Base-by-base conservation (phyloP, 1,139 yeast species). In the Sugiyamaella neomexicana region DNA sequence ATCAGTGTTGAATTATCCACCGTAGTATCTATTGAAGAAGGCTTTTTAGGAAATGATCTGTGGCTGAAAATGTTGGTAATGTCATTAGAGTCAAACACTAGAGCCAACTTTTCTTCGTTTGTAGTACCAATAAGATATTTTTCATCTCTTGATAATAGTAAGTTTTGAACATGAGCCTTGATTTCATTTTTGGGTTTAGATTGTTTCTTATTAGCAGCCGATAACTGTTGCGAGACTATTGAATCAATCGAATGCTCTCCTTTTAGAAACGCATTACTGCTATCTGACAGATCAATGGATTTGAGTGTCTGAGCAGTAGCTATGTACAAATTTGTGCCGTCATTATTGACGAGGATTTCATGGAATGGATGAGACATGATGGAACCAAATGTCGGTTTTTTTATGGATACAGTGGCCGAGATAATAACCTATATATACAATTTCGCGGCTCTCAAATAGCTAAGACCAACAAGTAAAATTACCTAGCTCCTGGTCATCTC, bases 1-100 rank as follows among this genome's bases (percentile, higher is more conserved):
- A 90, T 69, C 10, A 89, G 73, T 4, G 75, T 73, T 2, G 56
- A 47, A 54, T 78, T 81, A 58, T 80, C 81, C 17, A 72, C 69
- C 7, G 85, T 78, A 9, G 68, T 58, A n/a, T 89, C 77, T 13
- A 89, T 75, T 0, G 96, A 85, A 61, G 90, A 85, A 9, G 98
- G 97, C 68, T 98, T 82, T 71, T 93, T 93, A 25, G 97, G 89
- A 66, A 89, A 84, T 6, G 81, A 78, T 66, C 89, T 91, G 67
- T 95, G 82, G 64, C 87, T 86, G 46, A 80, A 65, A 34, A 84
- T 68, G n/a, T 66, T 67, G 48, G 87, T 73, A 8, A 47, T 38
- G 23, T 38, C 34, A 48, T 80, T 55, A 10, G 47, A 20, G 25
- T 63, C 57, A 59, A 88, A 83, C 8, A 89, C 77, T 7, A 65